phyloP scores from a whole-genome alignment of 805 yeast genomes.

The Metschnikowia amazonensis region DNA sequence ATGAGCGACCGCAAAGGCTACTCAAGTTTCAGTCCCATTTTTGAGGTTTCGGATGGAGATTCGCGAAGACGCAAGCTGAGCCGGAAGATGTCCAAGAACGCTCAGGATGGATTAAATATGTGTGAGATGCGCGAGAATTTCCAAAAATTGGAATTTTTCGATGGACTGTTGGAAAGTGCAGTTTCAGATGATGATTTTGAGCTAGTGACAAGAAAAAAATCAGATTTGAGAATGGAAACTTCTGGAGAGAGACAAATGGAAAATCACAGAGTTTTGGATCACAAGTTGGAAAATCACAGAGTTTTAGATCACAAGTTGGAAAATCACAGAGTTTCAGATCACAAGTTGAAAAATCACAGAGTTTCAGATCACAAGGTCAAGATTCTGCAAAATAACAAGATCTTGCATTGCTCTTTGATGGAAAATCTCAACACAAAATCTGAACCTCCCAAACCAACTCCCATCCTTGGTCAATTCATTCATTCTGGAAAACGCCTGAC shows the following conservation, averaged over 20 bases:
- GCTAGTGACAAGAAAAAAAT: constrained; percentile 19
- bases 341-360: too few species aligned
- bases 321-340: too few species aligned
- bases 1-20: constrained; percentile 35
- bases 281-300: too few species aligned
- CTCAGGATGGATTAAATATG: not conserved
- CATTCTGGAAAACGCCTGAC: constrained; percentile 17
- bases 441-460: not conserved
- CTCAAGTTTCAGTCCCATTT: constrained; percentile 31
- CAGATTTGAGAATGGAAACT: too few species aligned
- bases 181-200: constrained; percentile 22
- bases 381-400: too few species aligned
- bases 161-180: not conserved
- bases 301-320: too few species aligned
- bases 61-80: constrained; percentile 20
- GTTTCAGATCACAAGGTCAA: too few species aligned
- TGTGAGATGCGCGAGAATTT: not conserved
- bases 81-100: constrained; percentile 21
- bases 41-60: constrained; percentile 22
- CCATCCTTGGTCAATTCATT: constrained; percentile 11
- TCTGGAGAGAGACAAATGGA: not conserved
- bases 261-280: too few species aligned
- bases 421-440: too few species aligned
- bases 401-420: too few species aligned
- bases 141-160: not conserved